Conservation (phyloP, 2,329 filamentous ascomycete genomes). For the Neonectria punicea region DNA sequence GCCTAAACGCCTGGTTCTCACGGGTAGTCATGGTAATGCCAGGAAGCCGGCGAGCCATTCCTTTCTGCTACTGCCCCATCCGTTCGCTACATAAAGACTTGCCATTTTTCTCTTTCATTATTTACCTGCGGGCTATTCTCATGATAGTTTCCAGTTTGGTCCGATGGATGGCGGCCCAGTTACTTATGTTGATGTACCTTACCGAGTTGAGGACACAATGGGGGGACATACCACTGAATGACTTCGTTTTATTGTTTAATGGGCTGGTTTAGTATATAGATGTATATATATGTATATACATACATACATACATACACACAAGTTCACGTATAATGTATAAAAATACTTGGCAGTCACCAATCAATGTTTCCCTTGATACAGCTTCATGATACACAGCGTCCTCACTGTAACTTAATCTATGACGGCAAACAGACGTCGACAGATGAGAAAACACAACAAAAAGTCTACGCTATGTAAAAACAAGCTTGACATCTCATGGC, state of each 20-base stretch:
- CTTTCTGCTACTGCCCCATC: background rate
- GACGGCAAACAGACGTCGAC: background rate
- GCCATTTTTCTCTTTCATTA: background rate
- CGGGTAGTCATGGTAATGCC: background rate
- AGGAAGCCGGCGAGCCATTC: background rate
- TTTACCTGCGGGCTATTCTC: background rate
- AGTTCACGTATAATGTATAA: background rate
- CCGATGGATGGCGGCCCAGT: background rate
- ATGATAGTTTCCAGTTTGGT: background rate
- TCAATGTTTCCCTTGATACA: background rate
- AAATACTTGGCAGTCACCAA: conserved; percentile 1
- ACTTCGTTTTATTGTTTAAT: conserved; percentile 5
- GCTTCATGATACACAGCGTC: background rate
- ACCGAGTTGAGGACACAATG: background rate
- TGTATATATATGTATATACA: background rate
- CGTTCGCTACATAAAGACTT: background rate
- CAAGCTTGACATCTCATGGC: too few relatives aligned
- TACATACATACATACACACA: background rate
- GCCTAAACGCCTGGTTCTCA: background rate
- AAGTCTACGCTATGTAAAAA: background rate
- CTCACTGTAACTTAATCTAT: too few relatives aligned
- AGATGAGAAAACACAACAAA: too few relatives aligned
- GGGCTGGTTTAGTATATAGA: background rate
- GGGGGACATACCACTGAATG: background rate
- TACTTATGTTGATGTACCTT: background rate